Conservation (phyloP, 768 basidiomycete species). For the Pleurotus ostreatus region DNA sequence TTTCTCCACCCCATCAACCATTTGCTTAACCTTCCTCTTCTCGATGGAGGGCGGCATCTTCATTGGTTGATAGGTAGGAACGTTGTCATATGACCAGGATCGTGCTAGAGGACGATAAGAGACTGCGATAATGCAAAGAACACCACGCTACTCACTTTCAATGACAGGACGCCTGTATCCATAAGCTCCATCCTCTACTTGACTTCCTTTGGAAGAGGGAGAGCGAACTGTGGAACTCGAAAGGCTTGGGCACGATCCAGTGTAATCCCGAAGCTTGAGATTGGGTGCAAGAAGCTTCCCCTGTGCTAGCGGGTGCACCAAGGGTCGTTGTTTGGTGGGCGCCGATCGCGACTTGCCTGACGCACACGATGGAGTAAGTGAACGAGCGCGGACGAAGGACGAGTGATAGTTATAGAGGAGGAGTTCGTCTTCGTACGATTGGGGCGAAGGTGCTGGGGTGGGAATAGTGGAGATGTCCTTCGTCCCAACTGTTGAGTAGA, state of each 20-base stretch:
- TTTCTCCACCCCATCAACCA: no score
- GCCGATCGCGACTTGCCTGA: neutral
- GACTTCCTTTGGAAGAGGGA: neutral
- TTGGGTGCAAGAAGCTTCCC: constrained; percentile 56
- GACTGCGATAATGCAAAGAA: no score
- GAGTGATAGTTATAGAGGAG: constrained; percentile 53
- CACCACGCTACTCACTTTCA: no score
- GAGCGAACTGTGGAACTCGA: constrained; percentile 27
- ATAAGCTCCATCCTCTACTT: no score
- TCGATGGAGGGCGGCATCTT: no score
- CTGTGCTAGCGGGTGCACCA: constrained; percentile 56
- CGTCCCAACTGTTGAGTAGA: constrained; percentile 44
- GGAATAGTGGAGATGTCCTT: constrained; percentile 12
- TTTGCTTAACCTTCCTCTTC: no score
- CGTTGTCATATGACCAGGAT: no score
- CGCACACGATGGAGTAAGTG: neutral
- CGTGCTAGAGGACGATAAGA: no score
- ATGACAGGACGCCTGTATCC: no score
- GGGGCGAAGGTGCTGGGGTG: constrained; percentile 10
- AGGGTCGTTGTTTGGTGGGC: constrained; percentile 43
- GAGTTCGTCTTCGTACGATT: constrained; percentile 33
- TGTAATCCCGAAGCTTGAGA: constrained; percentile 35
- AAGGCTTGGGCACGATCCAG: constrained; percentile 32
- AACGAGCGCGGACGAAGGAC: constrained; percentile 32
- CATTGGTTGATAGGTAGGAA: no score